These are phyloP conservation scores for Macrophomina tecta DNA, from an alignment of 2,329 filamentous ascomycete species.

Conservation along the genomic window DNA sequence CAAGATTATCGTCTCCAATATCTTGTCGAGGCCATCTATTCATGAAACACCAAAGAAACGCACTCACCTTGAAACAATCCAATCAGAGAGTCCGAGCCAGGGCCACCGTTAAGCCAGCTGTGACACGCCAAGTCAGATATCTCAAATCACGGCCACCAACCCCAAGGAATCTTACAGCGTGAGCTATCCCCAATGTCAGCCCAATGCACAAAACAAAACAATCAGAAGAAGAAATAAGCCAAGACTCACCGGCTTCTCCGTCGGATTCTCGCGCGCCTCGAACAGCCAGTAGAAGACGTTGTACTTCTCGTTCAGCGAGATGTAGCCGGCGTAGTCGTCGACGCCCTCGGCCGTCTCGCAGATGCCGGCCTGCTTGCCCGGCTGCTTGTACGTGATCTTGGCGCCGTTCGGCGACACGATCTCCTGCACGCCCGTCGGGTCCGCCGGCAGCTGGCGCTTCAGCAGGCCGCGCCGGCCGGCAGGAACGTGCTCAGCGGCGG, in stretches of 20 bases:
- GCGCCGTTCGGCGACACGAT: constrained; percentile 43
- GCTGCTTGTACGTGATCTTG: constrained; percentile 25
- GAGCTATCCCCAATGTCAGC: not conserved
- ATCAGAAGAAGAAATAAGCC: not conserved
- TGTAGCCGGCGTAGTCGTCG: constrained; percentile 47
- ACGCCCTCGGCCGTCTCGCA: constrained; percentile 48
- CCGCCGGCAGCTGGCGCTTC: constrained; percentile 12
- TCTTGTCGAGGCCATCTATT: not conserved
- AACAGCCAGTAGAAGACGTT: constrained; percentile 57
- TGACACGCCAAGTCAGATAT: not conserved
- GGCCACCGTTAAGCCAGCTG: constrained; percentile 39
- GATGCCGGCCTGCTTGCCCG: constrained; percentile 28
- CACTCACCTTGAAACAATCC: constrained; percentile 42
- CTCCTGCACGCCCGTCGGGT: constrained; percentile 33
- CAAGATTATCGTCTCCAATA: not conserved
- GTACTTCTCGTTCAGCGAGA: constrained; percentile 42
- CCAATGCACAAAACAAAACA: too few species aligned
- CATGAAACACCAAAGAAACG: constrained; percentile 15
- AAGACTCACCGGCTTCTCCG: constrained; percentile 25
- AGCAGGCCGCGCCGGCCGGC: constrained; percentile 17
- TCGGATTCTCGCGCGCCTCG: constrained; percentile 53
- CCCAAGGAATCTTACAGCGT: not conserved
- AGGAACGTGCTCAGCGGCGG: not conserved
- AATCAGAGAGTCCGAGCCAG: constrained; percentile 53
- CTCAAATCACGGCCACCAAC: not conserved